Conservation (phyloP, 768 basidiomycete genomes). For the Atractiella rhizophila region DNA sequence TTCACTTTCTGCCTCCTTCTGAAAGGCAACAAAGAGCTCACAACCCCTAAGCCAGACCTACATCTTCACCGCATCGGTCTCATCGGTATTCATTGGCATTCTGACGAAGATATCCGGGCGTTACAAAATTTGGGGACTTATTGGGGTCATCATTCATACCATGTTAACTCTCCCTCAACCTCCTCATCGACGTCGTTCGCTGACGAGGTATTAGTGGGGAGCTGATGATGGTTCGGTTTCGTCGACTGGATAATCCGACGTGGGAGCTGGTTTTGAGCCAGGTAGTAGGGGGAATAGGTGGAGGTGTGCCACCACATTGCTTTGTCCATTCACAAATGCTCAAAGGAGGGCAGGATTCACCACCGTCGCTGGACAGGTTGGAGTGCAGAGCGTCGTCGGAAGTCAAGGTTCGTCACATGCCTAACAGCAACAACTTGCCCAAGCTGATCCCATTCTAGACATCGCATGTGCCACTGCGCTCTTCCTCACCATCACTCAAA, state of each 20-base stretch:
- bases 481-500: conserved; percentile 16
- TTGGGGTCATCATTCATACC: conserved; percentile 15
- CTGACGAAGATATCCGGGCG: conserved; percentile 12
- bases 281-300: conserved; percentile 12
- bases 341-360: conserved; percentile 14
- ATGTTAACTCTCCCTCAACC: no score
- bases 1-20: no score
- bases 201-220: conserved; percentile 14
- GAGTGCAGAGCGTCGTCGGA: conserved; percentile 14
- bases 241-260: conserved; percentile 13
- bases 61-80: conserved; percentile 15
- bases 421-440: no score
- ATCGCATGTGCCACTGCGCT: conserved; percentile 16
- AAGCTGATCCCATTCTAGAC: no score
- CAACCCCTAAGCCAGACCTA: conserved; percentile 16
- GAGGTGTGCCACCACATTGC: no score
- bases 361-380: conserved; percentile 12
- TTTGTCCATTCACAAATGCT: no score
- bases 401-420: no score
- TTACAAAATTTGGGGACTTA: conserved; percentile 14
- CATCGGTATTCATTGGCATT: conserved; percentile 11
- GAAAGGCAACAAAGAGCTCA: no score
- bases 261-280: conserved; percentile 14
- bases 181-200: no score
- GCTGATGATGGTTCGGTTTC: conserved; percentile 15